Base-by-base conservation (phyloP, 1,139 yeast genomes). In the Casaregolazyma suthepensis region DNA sequence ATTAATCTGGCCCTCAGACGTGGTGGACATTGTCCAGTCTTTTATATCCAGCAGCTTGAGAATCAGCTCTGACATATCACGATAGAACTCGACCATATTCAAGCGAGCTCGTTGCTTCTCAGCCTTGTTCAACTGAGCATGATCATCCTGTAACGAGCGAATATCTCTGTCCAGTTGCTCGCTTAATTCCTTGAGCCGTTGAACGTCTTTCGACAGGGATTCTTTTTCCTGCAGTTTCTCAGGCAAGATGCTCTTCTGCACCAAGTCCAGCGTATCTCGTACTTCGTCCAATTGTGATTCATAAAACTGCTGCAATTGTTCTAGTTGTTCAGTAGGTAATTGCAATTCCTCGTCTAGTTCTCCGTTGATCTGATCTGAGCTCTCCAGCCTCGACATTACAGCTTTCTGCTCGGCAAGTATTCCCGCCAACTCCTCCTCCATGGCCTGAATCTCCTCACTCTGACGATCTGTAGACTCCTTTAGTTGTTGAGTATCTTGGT, bases 51-150 rank as follows among this genome's bases (percentile, higher is more conserved):
- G 15, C 3, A 45, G 18, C 12, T 31, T 48, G 17, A 17, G 40
- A 44, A 49, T 15, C 23, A 49, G 7, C 19, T 43, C 23, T 20
- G 44, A 20, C 52, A 49, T 37, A 35, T 43, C 44, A 37, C 37
- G 43, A 22, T 49, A 49, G 20, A 31, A 49, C 26, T 37, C 29
- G 6, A 26, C 22, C 20, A 22, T 31, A 12, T 31, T 5, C 18
- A 37, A 37, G 17, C 45, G 19, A 10, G 37, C 26, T 13, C 5
- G 31, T 26, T 43, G 43, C 10, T 23, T 35, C 31, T 50, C 43
- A 23, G 54, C 70, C n/a, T 63, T 62, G 46, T 65, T 67, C 58
- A 83, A 64, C 46, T 76, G 81, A 10, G 73, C 75, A 55, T 48
- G 23, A 12, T 46, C 53, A 3, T 50, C 43, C 18, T 15, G 26